Evolutionary conservation across 2,329 filamentous ascomycete species (phyloP).

Genomic region (Pestalotiopsis sp.): DNA sequence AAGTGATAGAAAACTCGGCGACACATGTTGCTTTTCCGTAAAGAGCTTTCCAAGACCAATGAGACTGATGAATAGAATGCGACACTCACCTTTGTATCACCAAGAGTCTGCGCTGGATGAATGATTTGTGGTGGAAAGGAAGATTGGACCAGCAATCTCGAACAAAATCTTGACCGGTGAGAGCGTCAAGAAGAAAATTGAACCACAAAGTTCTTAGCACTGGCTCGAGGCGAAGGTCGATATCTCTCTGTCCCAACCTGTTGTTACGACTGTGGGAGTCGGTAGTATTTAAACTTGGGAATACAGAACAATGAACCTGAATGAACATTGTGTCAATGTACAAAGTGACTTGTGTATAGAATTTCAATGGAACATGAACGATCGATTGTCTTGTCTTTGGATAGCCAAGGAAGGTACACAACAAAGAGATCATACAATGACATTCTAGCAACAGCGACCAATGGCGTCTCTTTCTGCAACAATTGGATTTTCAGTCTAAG

Average conservation of each 20-base stretch:
- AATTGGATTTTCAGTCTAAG: no score
- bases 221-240: not conserved
- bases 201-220: not conserved
- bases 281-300: not conserved
- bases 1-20: conserved; percentile 20
- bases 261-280: not conserved
- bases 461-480: not conserved
- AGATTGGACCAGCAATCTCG: not conserved
- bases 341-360: not conserved
- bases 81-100: not conserved
- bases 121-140: not conserved
- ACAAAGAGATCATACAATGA: not conserved
- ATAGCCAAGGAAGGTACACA: not conserved
- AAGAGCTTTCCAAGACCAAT: not conserved
- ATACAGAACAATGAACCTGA: not conserved
- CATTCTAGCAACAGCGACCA: not conserved
- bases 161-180: not conserved
- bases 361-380: not conserved
- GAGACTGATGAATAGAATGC: not conserved
- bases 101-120: not conserved
- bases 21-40: conserved; percentile 24
- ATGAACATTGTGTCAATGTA: not conserved
- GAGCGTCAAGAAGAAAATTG: not conserved
- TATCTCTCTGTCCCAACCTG: not conserved
- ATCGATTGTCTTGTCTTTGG: not conserved